Base-by-base conservation (phyloP, 129 eudicot species). In the Ambrosia artemisiifolia region DNA sequence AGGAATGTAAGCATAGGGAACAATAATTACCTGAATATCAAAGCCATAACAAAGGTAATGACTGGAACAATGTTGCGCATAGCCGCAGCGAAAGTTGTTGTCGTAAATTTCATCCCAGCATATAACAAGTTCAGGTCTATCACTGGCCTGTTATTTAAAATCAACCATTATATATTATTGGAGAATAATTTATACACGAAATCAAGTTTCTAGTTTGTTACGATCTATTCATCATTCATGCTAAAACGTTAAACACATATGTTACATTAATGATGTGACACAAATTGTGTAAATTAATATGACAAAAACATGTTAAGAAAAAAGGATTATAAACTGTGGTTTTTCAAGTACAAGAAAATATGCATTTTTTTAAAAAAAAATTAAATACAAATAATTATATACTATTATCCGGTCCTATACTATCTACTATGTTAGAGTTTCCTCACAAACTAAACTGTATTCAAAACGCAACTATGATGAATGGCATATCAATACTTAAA, bases 11-110 rank as follows among this genome's bases (percentile, higher is more conserved):
- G n/a, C 54, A 13, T 4, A 11, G 3, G 24, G 14, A 47, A n/a
- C 11, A 53, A 63, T 38, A 78, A 80, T 33, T 59, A 79, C 87
- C 90, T 64, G 69, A 82, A 53, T 43, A 85, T 32, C 50, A 80
- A 81, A 55, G 90, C 90, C 53, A 85, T 69, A 28, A 73, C 56
- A 60, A 85, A 85, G 69, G 90, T 73, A 65, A 85, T 69, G 36
- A 86, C 90, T 47, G 87, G 90, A 72, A 85, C 75, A 19, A 79
- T 77, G 69, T 85, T 79, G 78, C 80, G 64, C 78, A 82, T 82
- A 16, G 90, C 82, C 4, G 80, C 63, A 1, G 87, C 80, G 17
- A 82, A 85, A 43, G 90, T 71, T 11, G 87, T 87, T 2, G 87
- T 79, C 7, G 90, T 85, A 18, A 43, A 55, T 18, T 74, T 76